Base-by-base conservation (phyloP, 2,329 filamentous ascomycete species). In the Aspergillus awamori region DNA sequence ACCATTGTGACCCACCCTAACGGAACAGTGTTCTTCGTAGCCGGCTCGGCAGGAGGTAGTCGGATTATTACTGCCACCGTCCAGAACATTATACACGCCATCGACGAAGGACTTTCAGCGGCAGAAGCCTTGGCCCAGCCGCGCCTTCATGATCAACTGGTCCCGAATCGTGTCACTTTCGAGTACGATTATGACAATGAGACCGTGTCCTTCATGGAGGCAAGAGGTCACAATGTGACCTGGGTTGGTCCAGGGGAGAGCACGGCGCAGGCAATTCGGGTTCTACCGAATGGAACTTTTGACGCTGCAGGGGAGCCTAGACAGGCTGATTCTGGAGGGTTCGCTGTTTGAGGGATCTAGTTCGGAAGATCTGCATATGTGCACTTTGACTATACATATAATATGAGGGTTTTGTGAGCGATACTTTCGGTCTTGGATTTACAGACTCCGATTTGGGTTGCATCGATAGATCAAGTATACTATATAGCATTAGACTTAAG, bases 1-100 rank as follows among this genome's bases (percentile, higher is more conserved):
- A 82, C 92, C 59, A 93, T 96, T 55, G 86, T 89, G 65, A 91
- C 93, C 69, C 79, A 84, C 28, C 79, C 84, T 4, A 87, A 89
- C 68, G 84, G 86, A 17, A 83, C 80, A 1, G 82, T 96, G 1
- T 89, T 88, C 71, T 85, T 90, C 59, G 80, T 87, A 58, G 84
- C 91, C 7, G 92, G 92, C 43, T 89, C 91, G 0, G 91, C 92
- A 0, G 93, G 93, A 33, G 93, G 92, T 3, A 91, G 87, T 20
- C 85, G 91, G 28, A 97, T 97, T 79, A 92, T 93, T 72, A 94
- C 91, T 0, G 80, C 90, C 3, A 93, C 90, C 0, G 83, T 92
- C 7, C 91, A 92, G 72, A 87, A 88, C 41, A 79, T 93, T 5
- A 89, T 91, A 78, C 85, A 92, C 70, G 82, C 91, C 5, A 78